Evolutionary conservation across 495 filamentous ascomycete genomes (phyloP).

Genomic region (Lasiosphaeria hispida): DNA sequence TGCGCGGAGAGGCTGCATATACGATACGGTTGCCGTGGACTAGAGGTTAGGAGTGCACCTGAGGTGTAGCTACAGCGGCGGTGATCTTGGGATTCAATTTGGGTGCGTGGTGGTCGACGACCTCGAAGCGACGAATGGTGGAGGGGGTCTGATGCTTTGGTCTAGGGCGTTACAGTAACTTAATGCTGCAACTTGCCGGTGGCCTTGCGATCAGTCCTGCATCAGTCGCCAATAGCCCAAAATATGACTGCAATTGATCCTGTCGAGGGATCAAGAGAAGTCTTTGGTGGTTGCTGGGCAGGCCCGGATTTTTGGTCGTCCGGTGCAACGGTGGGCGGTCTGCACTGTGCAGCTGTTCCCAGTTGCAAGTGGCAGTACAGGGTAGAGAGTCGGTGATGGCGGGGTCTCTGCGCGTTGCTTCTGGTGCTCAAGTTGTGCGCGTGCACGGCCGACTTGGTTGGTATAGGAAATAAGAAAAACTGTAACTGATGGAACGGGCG

Average conservation of each 20-base stretch:
- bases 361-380: constrained; percentile 23
- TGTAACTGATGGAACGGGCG: not conserved
- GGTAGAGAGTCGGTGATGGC: constrained; percentile 22
- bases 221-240: constrained; percentile 13
- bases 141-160: not conserved
- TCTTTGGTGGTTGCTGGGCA: constrained; percentile 19
- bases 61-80: no score
- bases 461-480: not conserved
- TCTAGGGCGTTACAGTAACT: constrained; percentile 18
- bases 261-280: constrained; percentile 1
- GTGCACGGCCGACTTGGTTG: no score
- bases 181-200: constrained; percentile 17
- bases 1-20: not conserved
- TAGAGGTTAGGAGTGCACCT: no score
- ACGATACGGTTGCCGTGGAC: not conserved
- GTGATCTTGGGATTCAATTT: not conserved
- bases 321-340: constrained; percentile 39
- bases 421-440: no score
- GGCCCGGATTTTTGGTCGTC: constrained; percentile 31
- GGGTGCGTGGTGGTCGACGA: not conserved
- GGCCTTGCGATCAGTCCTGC: constrained; percentile 5
- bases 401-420: constrained; percentile 17
- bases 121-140: not conserved
- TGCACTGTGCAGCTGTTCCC: constrained; percentile 19
- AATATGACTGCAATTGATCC: not conserved